phyloP scores from a whole-genome alignment of 148 eudicot species.

The Cornus controversa region DNA sequence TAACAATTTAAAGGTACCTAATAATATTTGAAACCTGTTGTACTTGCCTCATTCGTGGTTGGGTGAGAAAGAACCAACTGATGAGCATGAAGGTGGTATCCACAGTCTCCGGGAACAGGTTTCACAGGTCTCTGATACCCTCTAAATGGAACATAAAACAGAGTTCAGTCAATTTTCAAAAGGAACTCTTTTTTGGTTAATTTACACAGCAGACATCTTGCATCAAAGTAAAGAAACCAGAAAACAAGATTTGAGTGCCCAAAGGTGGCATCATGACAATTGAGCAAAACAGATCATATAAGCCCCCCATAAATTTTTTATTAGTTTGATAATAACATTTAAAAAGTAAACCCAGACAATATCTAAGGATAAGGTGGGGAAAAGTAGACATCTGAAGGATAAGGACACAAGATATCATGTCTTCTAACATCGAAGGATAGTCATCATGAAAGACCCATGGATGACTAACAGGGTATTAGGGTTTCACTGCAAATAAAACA shows the following conservation, averaged over 20 bases:
- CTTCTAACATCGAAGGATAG: not conserved
- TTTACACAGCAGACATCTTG: not conserved
- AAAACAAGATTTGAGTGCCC: not conserved
- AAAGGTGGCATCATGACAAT: not conserved
- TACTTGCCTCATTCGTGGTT: slow-evolving; percentile 63
- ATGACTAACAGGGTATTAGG: not conserved
- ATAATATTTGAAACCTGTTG: not conserved
- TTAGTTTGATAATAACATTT: no score
- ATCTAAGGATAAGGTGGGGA: not conserved
- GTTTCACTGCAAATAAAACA: not conserved
- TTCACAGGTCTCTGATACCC: slow-evolving; percentile 78
- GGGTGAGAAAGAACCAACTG: slow-evolving; percentile 65
- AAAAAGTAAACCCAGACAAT: not conserved
- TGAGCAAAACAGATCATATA: not conserved
- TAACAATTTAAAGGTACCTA: not conserved
- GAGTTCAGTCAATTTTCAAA: not conserved
- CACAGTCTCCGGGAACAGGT: slow-evolving; percentile 97
- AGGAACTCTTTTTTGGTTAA: not conserved
- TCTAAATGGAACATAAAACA: slow-evolving; percentile 32
- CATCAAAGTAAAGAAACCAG: not conserved
- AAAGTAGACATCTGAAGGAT: not conserved
- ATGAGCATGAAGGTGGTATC: slow-evolving; percentile 94
- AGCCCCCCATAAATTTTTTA: not conserved
- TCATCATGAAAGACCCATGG: not conserved
- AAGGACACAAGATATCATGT: not conserved